Evolutionary conservation across 305 asterid species (phyloP), one percentile per base, ranked within the genome.

Genomic region (Fraxinus ornus): DNA sequence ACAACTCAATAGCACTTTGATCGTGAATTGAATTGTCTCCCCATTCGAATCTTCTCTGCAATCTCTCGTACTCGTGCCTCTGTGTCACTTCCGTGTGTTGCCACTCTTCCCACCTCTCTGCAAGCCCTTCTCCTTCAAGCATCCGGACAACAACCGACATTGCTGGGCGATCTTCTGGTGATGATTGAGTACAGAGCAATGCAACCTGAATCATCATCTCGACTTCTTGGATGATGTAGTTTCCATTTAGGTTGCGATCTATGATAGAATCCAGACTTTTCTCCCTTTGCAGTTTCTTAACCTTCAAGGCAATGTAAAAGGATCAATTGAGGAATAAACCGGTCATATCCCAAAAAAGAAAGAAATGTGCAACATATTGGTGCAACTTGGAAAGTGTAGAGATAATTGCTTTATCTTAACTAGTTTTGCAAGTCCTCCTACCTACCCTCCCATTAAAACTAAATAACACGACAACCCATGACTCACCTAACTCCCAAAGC

Each of bases 171-270:
- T 94, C 98, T 83, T 92, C 97, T 0, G 97, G 97, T 2, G 97
- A 94, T 73, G 90, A 83, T 80, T 94, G 98, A 10, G 98, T 93
- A 81, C 98, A 93, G 2, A 93, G 93, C 30, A 94, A 79, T 4
- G 98, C 98, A 4, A 94, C 97, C 90, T 94, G 95, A 79, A 93
- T 92, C 97, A 94, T 93, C 95, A 92, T 92, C 90, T 94, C 98
- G 22, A 94, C 97, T 84, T 93, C 97, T 2, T 92, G 78, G 70
- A 93, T 91, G 86, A 89, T 87, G 88, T 85, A 92, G 80, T 85
- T 88, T 33, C 44, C 80, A 6, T 80, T 85, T 75, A 94, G 88
- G 86, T 94, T 94, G 60, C 89, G 82, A 84, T 94, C 98, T 49
- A 94, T 94, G 17, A 94, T 94, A 1, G 88, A 90, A 15, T 93